These are phyloP conservation scores for Centrapalus pauciflorus DNA, from an alignment of 129 eudicot genomes.

Conservation along the genomic window DNA sequence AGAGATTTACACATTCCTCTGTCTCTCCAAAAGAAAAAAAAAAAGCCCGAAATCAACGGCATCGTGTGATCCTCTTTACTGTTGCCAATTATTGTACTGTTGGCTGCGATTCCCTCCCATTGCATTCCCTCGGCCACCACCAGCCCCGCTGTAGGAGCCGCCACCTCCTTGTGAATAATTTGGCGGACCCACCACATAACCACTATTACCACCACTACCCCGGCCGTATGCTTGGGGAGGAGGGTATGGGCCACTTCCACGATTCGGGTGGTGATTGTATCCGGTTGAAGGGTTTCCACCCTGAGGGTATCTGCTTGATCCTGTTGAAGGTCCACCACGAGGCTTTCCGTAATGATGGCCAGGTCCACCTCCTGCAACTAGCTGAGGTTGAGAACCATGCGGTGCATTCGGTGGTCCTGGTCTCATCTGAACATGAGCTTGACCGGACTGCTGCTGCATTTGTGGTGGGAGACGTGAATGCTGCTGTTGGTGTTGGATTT, in stretches of 20 bases:
- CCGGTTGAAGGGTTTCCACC: constrained; percentile 69
- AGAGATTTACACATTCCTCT: constrained; percentile 9
- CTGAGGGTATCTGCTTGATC: constrained; percentile 62
- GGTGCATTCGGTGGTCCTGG: constrained; percentile 42
- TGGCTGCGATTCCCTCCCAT: constrained; percentile 62
- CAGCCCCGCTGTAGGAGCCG: constrained; percentile 51
- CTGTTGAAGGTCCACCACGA: constrained; percentile 56
- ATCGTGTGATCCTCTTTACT: constrained; percentile 13
- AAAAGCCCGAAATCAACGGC: not conserved
- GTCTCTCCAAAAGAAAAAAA: not conserved
- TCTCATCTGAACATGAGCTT: constrained; percentile 55
- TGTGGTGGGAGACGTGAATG: constrained; percentile 67
- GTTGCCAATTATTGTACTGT: constrained; percentile 71
- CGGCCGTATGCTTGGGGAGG: constrained; percentile 64
- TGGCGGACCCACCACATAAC: constrained; percentile 62
- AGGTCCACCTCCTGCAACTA: constrained; percentile 44
- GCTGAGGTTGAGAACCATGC: constrained; percentile 41
- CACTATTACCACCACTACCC: constrained; percentile 38
- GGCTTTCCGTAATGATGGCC: constrained; percentile 62
- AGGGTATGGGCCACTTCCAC: constrained; percentile 62
- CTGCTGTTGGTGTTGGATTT: constrained; percentile 71
- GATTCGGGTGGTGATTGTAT: constrained; percentile 52
- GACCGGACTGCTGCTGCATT: constrained; percentile 73
- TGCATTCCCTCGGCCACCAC: constrained; percentile 51
- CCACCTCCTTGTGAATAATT: constrained; percentile 65